phyloP scores from a whole-genome alignment of 2,329 filamentous ascomycete species.

The Nemania sp. region DNA sequence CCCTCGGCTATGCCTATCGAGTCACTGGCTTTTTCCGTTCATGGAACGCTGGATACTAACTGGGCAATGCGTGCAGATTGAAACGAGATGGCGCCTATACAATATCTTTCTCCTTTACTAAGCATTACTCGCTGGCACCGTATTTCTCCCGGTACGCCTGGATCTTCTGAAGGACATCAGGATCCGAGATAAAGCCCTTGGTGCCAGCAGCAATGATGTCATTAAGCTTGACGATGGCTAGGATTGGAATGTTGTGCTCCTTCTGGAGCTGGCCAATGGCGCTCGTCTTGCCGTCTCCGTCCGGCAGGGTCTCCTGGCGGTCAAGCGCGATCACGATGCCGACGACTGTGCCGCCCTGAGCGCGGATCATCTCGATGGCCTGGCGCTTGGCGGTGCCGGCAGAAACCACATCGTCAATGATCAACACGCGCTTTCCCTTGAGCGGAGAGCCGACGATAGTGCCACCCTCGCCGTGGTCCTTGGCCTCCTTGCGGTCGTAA shows the following conservation, averaged over 20 bases:
- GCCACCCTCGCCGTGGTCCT: conserved; percentile 93
- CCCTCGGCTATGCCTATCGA: not conserved
- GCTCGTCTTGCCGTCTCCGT: conserved; percentile 68
- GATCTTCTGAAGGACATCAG: conserved; percentile 64
- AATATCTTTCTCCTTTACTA: not conserved
- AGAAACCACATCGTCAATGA: conserved; percentile 96
- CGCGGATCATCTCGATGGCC: conserved; percentile 84
- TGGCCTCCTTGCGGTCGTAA: conserved; percentile 95
- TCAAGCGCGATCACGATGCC: conserved; percentile 90
- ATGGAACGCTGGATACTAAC: too few relatives aligned
- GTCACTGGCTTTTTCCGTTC: too few relatives aligned
- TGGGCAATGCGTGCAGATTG: not conserved
- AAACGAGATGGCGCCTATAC: not conserved
- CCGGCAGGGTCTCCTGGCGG: conserved; percentile 78
- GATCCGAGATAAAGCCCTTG: conserved; percentile 61
- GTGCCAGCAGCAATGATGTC: conserved; percentile 76
- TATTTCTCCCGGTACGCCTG: conserved; percentile 74
- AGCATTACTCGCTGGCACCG: conserved; percentile 57
- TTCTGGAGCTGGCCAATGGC: conserved; percentile 84
- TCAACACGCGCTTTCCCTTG: conserved; percentile 81
- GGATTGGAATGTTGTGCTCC: conserved; percentile 81
- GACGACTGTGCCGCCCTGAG: conserved; percentile 80
- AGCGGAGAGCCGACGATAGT: conserved; percentile 86
- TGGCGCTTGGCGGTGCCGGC: conserved; percentile 93
- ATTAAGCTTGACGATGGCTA: conserved; percentile 80